phyloP scores from a whole-genome alignment of 2,329 filamentous ascomycete genomes.

The Colletotrichum tanaceti region DNA sequence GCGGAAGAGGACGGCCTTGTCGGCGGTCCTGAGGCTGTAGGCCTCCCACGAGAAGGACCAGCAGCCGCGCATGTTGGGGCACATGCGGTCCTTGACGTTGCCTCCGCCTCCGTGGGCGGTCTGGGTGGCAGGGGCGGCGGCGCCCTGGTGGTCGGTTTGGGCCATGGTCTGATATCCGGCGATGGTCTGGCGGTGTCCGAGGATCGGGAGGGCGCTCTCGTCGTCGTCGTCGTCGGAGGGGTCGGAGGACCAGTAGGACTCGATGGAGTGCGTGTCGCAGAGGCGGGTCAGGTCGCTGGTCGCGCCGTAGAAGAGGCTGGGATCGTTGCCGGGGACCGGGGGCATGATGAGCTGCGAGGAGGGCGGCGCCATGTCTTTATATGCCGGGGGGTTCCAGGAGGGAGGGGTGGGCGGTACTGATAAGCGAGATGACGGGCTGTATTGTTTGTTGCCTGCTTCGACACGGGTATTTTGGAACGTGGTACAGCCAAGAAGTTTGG shows the following conservation, averaged over 20 bases:
- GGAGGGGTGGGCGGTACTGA: no score
- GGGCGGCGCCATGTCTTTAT: constrained; percentile 4
- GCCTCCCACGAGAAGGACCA: constrained; percentile 36
- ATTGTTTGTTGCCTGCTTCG: not conserved
- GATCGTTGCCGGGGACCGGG: constrained; percentile 16
- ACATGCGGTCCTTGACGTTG: constrained; percentile 25
- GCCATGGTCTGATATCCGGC: constrained; percentile 2
- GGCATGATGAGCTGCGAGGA: constrained; percentile 13
- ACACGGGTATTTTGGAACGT: not conserved
- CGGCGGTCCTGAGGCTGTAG: constrained; percentile 29
- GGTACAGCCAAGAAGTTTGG: not conserved
- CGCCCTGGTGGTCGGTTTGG: not conserved
- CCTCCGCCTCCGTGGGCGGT: not conserved
- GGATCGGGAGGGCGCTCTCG: not conserved
- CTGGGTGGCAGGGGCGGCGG: not conserved
- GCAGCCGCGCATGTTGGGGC: constrained; percentile 35
- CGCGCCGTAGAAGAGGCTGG: constrained; percentile 2
- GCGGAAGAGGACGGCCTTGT: constrained; percentile 24
- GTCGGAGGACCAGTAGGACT: not conserved
- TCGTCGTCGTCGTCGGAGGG: not conserved
- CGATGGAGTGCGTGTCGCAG: not conserved
- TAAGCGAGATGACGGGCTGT: constrained; percentile 6
- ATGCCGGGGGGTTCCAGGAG: not conserved
- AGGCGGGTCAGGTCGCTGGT: not conserved
- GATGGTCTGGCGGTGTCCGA: not conserved